Evolutionary conservation across 2,329 filamentous ascomycete genomes (phyloP).

Genomic region (Botrytis elliptica): DNA sequence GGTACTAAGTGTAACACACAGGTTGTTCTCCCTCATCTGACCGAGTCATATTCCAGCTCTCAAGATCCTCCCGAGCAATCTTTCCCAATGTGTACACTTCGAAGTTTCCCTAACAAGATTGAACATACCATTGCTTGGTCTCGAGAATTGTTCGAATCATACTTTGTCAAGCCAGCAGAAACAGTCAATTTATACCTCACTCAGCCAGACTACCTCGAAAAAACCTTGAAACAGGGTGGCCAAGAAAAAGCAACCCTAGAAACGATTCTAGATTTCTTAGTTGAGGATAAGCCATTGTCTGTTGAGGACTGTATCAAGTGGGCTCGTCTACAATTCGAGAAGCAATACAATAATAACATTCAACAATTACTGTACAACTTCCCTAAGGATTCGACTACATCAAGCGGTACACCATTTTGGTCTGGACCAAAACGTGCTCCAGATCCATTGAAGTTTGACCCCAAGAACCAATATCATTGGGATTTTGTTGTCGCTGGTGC

Average conservation of each 20-base stretch:
- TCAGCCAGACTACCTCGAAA: conserved; percentile 85
- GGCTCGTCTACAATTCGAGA: conserved; percentile 92
- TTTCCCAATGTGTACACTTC: conserved; percentile 97
- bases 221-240: conserved; percentile 85
- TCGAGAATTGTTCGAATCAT: conserved; percentile 90
- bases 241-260: conserved; percentile 94
- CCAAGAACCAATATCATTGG: conserved; percentile 81
- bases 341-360: conserved; percentile 95
- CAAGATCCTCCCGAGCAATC: conserved; percentile 98
- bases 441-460: conserved; percentile 84
- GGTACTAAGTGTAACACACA: conserved; percentile 99
- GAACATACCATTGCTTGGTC: conserved; percentile 99
- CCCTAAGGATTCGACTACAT: conserved; percentile 88
- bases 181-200: conserved; percentile 92
- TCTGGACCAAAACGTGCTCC: conserved; percentile 97
- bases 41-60: conserved; percentile 95
- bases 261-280: conserved; percentile 84
- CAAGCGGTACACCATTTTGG: conserved; percentile 90
- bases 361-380: conserved; percentile 96
- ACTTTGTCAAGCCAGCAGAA: conserved; percentile 90
- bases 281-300: conserved; percentile 84
- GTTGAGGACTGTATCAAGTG: conserved; percentile 97
- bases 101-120: conserved; percentile 97
- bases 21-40: conserved; percentile 85
- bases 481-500: conserved; percentile 84